Conservation (phyloP, 1,139 yeast genomes). For the Suhomyces bokatorum region DNA sequence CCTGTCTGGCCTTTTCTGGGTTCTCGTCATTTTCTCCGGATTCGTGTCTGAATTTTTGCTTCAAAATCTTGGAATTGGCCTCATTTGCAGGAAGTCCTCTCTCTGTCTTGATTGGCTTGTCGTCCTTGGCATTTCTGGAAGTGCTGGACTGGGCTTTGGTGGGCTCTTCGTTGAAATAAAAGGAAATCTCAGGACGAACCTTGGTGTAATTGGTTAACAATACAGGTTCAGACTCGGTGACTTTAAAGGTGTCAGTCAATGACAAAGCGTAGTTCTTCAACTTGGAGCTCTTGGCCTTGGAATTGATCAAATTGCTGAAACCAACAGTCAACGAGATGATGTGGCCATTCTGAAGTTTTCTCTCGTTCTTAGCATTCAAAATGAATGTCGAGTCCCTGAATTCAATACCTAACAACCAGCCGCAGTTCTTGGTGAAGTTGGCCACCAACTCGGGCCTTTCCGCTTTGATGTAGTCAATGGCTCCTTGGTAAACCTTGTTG, state of each 20-base stretch:
- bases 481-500: conserved; percentile 64
- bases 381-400: conserved; percentile 80
- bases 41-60: conserved; percentile 80
- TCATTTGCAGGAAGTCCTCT: conserved; percentile 32
- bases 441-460: conserved; percentile 62
- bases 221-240: conserved; percentile 61
- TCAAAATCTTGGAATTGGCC: conserved; percentile 61
- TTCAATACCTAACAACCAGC: conserved; percentile 90
- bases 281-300: conserved; percentile 46
- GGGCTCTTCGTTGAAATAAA: conserved; percentile 75
- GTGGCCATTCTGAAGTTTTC: conserved; percentile 69
- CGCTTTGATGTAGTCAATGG: conserved; percentile 57
- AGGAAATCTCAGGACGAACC: conserved; percentile 72
- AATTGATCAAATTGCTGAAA: conserved; percentile 59
- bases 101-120: conserved; percentile 36
- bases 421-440: conserved; percentile 77
- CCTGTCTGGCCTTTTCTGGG: conserved; percentile 79
- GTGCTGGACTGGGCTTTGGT: conserved; percentile 27
- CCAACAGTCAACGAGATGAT: conserved; percentile 79
- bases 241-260: conserved; percentile 79
- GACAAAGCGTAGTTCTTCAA: conserved; percentile 63
- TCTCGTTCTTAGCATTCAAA: conserved; percentile 71
- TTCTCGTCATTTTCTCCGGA: conserved; percentile 64
- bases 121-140: conserved; percentile 33
- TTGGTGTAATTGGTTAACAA: conserved; percentile 77